phyloP scores from a whole-genome alignment of 1,139 yeast genomes.

The Ogataea hybrid region DNA sequence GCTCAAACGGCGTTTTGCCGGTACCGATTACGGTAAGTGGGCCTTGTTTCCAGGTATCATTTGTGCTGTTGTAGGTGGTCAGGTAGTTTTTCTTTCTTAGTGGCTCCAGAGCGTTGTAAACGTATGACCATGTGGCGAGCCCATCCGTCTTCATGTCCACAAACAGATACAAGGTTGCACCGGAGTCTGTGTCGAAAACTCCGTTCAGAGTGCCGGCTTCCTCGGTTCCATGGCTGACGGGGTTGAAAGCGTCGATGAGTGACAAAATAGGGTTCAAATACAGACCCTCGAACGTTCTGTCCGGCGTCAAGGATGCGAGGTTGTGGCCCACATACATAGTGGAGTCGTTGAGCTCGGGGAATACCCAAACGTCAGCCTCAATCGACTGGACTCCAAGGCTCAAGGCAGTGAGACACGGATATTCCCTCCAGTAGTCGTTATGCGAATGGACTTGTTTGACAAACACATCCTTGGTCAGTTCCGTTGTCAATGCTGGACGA shows the following conservation, averaged over 20 bases:
- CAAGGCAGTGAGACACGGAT: slow-evolving; percentile 59
- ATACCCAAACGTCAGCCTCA: slow-evolving; percentile 68
- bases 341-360: slow-evolving; percentile 36
- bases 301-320: slow-evolving; percentile 42
- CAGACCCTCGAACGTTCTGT: slow-evolving; percentile 45
- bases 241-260: slow-evolving; percentile 44
- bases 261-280: slow-evolving; percentile 50
- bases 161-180: slow-evolving; percentile 38
- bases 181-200: slow-evolving; percentile 40
- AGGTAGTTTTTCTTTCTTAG: slow-evolving; percentile 36
- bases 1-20: slow-evolving; percentile 22
- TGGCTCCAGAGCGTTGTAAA: slow-evolving; percentile 35
- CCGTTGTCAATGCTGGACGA: slow-evolving; percentile 5
- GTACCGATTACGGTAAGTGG: slow-evolving; percentile 27
- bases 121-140: slow-evolving; percentile 33
- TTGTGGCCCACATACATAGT: slow-evolving; percentile 67
- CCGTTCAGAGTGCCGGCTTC: slow-evolving; percentile 29
- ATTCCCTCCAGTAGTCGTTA: slow-evolving; percentile 64
- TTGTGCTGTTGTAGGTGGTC: slow-evolving; percentile 25
- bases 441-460: slow-evolving; percentile 53
- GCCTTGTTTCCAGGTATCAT: slow-evolving; percentile 7
- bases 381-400: slow-evolving; percentile 56
- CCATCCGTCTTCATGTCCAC: slow-evolving; percentile 46
- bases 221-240: slow-evolving; percentile 14
- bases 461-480: slow-evolving; percentile 23